Conservation (phyloP, 2,329 filamentous ascomycete genomes). For the Aspergillus sp. region DNA sequence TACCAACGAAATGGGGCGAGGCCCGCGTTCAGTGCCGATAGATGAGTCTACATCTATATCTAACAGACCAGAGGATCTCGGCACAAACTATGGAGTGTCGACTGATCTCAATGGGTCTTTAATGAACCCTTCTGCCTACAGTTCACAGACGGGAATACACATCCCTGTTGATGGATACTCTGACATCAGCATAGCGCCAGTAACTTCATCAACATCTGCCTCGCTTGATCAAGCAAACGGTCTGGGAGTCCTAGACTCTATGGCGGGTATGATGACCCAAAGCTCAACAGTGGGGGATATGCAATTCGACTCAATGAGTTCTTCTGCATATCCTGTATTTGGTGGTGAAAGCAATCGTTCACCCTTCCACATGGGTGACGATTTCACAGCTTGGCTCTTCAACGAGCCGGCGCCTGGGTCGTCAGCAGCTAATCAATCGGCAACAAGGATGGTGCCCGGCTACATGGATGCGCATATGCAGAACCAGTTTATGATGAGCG, state of each 20-base stretch:
- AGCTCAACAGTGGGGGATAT: constrained; percentile 24
- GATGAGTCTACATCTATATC: constrained; percentile 9
- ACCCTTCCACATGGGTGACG: constrained; percentile 82
- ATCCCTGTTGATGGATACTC: constrained; percentile 22
- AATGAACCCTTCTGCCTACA: constrained; percentile 18
- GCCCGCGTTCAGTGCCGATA: constrained; percentile 12
- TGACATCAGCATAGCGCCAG: constrained; percentile 19
- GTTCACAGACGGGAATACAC: constrained; percentile 14
- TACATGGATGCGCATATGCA: constrained; percentile 48
- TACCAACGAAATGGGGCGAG: constrained; percentile 16
- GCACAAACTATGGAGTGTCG: constrained; percentile 19
- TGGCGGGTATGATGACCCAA: constrained; percentile 25
- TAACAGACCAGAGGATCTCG: constrained; percentile 14
- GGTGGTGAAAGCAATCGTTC: constrained; percentile 83
- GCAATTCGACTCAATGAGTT: constrained; percentile 37
- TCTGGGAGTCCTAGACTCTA: constrained; percentile 25
- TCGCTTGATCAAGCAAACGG: constrained; percentile 26
- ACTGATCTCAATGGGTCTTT: constrained; percentile 20
- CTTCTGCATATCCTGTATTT: constrained; percentile 74
- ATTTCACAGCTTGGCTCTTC: constrained; percentile 83
- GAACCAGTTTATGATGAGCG: constrained; percentile 52
- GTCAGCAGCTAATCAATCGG: constrained; percentile 49
- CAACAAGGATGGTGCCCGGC: constrained; percentile 41
- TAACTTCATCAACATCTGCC: constrained; percentile 23
- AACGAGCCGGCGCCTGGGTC: constrained; percentile 62